A percentile compares a stretch with the other conserved stretches of the same genome.
Conservation (phyloP, 1,284 basidiomycete species). For the Boletus hoseneyae region DNA sequence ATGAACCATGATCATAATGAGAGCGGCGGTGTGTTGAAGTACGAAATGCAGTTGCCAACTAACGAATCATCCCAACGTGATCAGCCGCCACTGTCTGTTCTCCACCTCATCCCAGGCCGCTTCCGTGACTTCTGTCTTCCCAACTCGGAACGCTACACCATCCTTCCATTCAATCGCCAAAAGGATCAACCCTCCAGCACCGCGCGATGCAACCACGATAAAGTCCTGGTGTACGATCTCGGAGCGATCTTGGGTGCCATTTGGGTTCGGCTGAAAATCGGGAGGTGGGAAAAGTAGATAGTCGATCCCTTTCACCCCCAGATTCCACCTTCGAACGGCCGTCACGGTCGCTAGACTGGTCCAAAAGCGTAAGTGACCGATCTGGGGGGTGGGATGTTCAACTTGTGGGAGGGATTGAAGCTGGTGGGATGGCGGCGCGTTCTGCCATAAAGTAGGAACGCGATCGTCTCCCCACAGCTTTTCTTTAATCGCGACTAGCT, state of each 20-base stretch:
- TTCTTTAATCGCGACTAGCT: constrained; percentile 10
- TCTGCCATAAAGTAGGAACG: background rate
- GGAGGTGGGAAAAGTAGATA: background rate
- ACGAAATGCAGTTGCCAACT: background rate
- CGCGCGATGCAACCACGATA: constrained; percentile 12
- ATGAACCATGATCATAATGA: no score
- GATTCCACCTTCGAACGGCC: background rate
- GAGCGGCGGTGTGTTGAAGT: no score
- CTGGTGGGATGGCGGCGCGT: background rate
- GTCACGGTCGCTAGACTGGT: constrained; percentile 12
- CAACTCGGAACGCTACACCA: constrained; percentile 18
- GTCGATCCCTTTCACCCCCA: background rate
- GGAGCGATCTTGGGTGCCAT: background rate
- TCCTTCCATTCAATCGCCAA: constrained; percentile 22
- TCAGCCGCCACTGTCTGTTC: constrained; percentile 20
- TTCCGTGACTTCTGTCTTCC: background rate
- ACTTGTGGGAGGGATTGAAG: background rate
- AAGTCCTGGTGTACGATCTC: constrained; percentile 19
- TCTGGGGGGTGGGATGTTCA: background rate
- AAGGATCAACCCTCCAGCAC: constrained; percentile 1
- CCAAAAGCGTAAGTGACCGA: constrained; percentile 18
- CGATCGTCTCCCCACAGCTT: background rate
- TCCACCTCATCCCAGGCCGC: constrained; percentile 9
- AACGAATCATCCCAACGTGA: constrained; percentile 15
- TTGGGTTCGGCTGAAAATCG: background rate